Base-by-base conservation (phyloP, 192 early-diverging fungal species). In the Gorgonomyces haynaldii region DNA sequence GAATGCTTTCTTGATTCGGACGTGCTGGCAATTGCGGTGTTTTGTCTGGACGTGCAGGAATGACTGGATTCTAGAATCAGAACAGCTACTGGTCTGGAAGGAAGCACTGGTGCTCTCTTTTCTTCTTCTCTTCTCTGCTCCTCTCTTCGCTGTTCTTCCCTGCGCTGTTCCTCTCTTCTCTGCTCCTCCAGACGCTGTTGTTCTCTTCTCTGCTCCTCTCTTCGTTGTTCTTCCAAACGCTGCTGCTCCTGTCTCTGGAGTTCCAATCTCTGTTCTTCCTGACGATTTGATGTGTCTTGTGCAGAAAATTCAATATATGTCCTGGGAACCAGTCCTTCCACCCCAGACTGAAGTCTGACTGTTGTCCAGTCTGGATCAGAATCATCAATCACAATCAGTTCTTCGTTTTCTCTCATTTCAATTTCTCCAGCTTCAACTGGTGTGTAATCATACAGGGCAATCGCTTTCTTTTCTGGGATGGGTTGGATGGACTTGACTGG, bases 301-400 rank as follows among this genome's bases (percentile, higher is more conserved):
- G 7, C 16, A 66, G 5, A 19, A 32, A 77, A 60, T 51, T 91
- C 82, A n/a, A 96, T 79, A 73, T 98, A 96, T 45, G 81, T 83
- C 35, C 75, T 79, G 9, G 95, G 95, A 22, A 96, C 84, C 24
- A 96, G 64, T 13, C 95, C 95, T 53, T 85, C 71, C n/a, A n/a
- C n/a, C n/a, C n/a, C n/a, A 21, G 66, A 67, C n/a, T 57, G 41
- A 17, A 65, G 43, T 0, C 58, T 70, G 5, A 89, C 90, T 41
- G 72, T 72, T 70, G 82, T 85, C 95, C 95, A 98, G 54, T 94
- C 89, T 10, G 81, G 72, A 76, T 94, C 93, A 37, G 81, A 77
- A 56, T 79, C 79, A 52, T 91, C 86, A 22, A 94, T 45, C 43
- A 94, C 73, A 61, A 92, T 80, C 26, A 98, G 54, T 35, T 87